Conservation (phyloP, 164 flowering plant genomes). For the Annona cherimola region DNA sequence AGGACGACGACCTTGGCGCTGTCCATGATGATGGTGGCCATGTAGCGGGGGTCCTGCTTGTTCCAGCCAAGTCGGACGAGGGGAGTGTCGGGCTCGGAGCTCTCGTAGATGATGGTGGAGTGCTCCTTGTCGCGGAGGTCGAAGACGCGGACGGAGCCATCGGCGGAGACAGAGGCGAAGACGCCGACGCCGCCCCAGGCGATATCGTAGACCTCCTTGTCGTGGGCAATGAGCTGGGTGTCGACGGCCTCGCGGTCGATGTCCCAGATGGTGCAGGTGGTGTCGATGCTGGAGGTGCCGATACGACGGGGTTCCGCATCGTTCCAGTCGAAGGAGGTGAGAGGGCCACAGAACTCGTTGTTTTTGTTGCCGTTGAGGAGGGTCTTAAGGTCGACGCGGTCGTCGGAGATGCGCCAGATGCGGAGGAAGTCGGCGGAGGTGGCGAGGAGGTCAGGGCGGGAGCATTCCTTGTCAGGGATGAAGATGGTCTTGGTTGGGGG, state of each 20-base stretch:
- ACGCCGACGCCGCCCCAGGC: slow-evolving; percentile 96
- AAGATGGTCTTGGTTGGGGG: slow-evolving; percentile 81
- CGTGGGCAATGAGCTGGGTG: slow-evolving; percentile 86
- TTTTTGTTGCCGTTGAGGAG: slow-evolving; percentile 63
- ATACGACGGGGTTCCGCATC: slow-evolving; percentile 76
- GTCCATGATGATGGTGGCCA: slow-evolving; percentile 92
- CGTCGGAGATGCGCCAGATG: slow-evolving; percentile 52
- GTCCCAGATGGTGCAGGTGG: slow-evolving; percentile 95
- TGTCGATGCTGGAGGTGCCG: slow-evolving; percentile 84
- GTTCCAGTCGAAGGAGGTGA: slow-evolving; percentile 92
- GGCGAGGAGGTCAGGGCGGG: slow-evolving; percentile 76
- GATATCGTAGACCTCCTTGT: slow-evolving; percentile 87
- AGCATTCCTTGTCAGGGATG: slow-evolving; percentile 79
- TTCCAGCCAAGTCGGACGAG: slow-evolving; percentile 86
- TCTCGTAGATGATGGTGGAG: slow-evolving; percentile 89
- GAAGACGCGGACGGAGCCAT: slow-evolving; percentile 79
- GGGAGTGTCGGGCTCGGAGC: slow-evolving; percentile 80
- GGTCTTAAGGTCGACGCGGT: slow-evolving; percentile 40
- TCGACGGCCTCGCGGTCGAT: slow-evolving; percentile 68
- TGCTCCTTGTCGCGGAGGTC: slow-evolving; percentile 91
- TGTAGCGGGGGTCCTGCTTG: slow-evolving; percentile 87
- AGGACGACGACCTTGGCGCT: slow-evolving; percentile 79
- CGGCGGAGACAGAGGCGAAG: slow-evolving; percentile 91
- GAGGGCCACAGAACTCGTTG: slow-evolving; percentile 63
- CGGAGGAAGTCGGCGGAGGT: slow-evolving; percentile 78